Evolutionary conservation across 108 stramenopile species (phyloP).

Genomic region (Mediolabrus comicus): DNA sequence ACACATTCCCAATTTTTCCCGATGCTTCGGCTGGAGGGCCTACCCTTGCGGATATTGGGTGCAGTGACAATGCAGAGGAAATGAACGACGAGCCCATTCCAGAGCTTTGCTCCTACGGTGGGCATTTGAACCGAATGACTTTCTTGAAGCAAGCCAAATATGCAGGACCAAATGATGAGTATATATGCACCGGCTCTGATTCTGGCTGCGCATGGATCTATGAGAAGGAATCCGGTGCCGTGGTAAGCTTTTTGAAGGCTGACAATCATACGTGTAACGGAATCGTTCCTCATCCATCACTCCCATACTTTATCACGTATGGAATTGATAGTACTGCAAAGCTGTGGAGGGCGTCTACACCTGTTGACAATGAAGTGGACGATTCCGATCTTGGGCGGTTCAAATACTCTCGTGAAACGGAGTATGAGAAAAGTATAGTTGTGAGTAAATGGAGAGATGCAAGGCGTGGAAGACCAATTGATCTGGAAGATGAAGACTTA

Average conservation of each 20-base stretch:
- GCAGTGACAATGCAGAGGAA: not conserved
- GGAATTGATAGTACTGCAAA: constrained; percentile 88
- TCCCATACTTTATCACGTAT: constrained; percentile 79
- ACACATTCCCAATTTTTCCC: constrained; percentile 78
- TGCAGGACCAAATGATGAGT: constrained; percentile 82
- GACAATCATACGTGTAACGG: constrained; percentile 83
- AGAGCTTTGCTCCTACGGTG: constrained; percentile 69
- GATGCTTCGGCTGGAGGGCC: constrained; percentile 43
- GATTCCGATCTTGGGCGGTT: constrained; percentile 59
- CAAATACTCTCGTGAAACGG: constrained; percentile 18
- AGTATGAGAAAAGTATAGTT: constrained; percentile 58
- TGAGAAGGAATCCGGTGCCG: constrained; percentile 62
- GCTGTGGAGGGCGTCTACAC: constrained; percentile 78
- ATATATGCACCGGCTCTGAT: constrained; percentile 83
- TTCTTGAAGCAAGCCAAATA: constrained; percentile 80
- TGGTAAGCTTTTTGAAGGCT: constrained; percentile 70
- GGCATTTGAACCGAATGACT: constrained; percentile 79
- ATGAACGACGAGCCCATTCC: constrained; percentile 15
- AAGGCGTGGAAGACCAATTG: constrained; percentile 11
- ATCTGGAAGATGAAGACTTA: constrained; percentile 33
- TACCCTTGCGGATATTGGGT: constrained; percentile 39
- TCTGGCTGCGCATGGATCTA: constrained; percentile 81
- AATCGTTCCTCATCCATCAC: constrained; percentile 71
- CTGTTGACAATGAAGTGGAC: constrained; percentile 66
- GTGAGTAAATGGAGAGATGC: constrained; percentile 49